A percentile compares a stretch with the other conserved stretches of the same genome.
Conservation (phyloP, 208 protist species). For the Herpetomonas samuelpessoai region DNA sequence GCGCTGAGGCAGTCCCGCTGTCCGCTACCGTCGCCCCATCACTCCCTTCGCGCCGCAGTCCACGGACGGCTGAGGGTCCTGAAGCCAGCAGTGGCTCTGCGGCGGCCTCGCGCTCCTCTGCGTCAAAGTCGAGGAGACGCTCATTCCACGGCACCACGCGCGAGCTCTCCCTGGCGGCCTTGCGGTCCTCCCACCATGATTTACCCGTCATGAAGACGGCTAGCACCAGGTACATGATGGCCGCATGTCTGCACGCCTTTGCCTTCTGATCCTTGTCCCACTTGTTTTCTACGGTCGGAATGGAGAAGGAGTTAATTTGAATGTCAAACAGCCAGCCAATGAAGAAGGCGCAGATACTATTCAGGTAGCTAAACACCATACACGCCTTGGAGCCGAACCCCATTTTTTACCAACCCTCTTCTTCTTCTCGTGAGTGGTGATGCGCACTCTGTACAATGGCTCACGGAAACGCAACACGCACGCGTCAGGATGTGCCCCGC, state of each 20-base stretch:
- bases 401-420: constrained; percentile 18
- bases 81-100: neutral
- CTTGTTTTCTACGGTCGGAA: constrained; percentile 36
- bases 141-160: neutral
- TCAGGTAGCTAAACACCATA: constrained; percentile 79
- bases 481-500: no score
- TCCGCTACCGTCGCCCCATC: no score
- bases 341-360: constrained; percentile 62
- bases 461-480: neutral
- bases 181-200: constrained; percentile 4
- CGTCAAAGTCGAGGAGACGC: neutral
- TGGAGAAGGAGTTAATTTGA: constrained; percentile 62
- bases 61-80: no score
- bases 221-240: constrained; percentile 62
- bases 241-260: constrained; percentile 52
- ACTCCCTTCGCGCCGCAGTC: neutral
- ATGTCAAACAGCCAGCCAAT: constrained; percentile 73
- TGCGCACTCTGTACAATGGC: neutral
- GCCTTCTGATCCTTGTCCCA: constrained; percentile 72
- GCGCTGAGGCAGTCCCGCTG: neutral
- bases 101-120: neutral
- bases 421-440: neutral
- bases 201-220: constrained; percentile 35
- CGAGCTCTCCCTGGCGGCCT: neutral
- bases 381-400: constrained; percentile 47